phyloP scores from a whole-genome alignment of 495 filamentous ascomycete genomes.

The Aspergillus funiculosus region DNA sequence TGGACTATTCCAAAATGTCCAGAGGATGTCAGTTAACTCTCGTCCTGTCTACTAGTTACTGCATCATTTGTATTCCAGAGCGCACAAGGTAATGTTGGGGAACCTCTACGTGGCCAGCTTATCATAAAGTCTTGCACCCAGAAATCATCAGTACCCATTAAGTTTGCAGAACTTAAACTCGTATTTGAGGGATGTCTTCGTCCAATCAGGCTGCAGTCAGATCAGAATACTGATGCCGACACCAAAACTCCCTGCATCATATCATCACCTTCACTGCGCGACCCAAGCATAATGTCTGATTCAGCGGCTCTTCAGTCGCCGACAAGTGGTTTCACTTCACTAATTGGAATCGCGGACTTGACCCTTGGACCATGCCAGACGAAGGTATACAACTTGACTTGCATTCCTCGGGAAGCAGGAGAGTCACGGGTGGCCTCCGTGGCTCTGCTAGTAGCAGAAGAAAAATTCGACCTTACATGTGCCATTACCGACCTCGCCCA shows the following conservation, averaged over 20 bases:
- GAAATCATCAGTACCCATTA: conserved; percentile 53
- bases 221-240: conserved; percentile 27
- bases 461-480: conserved; percentile 64
- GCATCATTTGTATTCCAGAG: conserved; percentile 68
- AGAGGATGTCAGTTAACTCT: neutral
- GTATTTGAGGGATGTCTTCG: conserved; percentile 65
- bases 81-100: conserved; percentile 76
- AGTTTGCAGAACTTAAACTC: conserved; percentile 58
- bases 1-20: neutral
- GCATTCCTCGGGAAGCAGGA: conserved; percentile 74
- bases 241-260: conserved; percentile 23
- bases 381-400: conserved; percentile 63
- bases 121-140: conserved; percentile 65
- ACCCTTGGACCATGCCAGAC: conserved; percentile 61
- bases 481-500: conserved; percentile 46
- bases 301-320: conserved; percentile 35
- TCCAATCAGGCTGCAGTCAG: conserved; percentile 43
- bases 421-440: conserved; percentile 61
- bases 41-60: conserved; percentile 40
- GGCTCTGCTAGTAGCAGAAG: conserved; percentile 54
- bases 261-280: conserved; percentile 30
- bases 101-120: conserved; percentile 67
- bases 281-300: conserved; percentile 28
- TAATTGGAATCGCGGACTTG: conserved; percentile 58
- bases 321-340: conserved; percentile 31